Evolutionary conservation across 495 filamentous ascomycete genomes (phyloP), one percentile per base, ranked within the genome.

Genomic region (Amniculicola lignicola): DNA sequence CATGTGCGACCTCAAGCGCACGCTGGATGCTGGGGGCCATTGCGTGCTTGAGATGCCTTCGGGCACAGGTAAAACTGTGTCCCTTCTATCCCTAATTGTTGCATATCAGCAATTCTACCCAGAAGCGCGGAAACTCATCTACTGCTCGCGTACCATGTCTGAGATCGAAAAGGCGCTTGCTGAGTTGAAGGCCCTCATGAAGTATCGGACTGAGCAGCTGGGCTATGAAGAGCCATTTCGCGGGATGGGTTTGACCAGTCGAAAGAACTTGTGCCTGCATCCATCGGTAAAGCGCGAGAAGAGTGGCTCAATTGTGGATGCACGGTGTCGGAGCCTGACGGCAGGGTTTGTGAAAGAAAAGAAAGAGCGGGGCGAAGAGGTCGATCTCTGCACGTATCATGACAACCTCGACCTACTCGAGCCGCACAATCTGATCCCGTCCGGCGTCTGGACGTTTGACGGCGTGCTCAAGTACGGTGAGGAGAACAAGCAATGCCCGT

Each of bases 11-110:
- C 81, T 99, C 71, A 99, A 99, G 71, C 86, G 85, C 69, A 96
- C 92, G 23, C 85, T 99, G 67, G 93, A 97, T 78, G 88, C 84
- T 23, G 86, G 86, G 52, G 94, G 94, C 55, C 89, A 97, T 74
- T 94, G 90, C 72, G 91, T 99, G n/a, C 75, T 99, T 66, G 93
- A 99, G 74, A 99, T 99, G 93, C 93, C 93, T 75, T 99, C 93
- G 49, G 93, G 93, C n/a, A 99, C 93, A 23, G 93, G 93, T 43
- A 99, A 99, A 76, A 99, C 93, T 0, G 87, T 99, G 18, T 95
- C 93, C 1, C 77, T 99, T 0, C 77, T 99, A 21, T 96, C 93
- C 0, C 78, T 99, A 60, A 99, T 99, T 60, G 83, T 99, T 41
- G 90, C 93, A 43, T 97, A 97, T 64, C 94, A 97, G 69, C 85